phyloP scores from a whole-genome alignment of 148 eudicot genomes.

The Rhododendron williamsianum region DNA sequence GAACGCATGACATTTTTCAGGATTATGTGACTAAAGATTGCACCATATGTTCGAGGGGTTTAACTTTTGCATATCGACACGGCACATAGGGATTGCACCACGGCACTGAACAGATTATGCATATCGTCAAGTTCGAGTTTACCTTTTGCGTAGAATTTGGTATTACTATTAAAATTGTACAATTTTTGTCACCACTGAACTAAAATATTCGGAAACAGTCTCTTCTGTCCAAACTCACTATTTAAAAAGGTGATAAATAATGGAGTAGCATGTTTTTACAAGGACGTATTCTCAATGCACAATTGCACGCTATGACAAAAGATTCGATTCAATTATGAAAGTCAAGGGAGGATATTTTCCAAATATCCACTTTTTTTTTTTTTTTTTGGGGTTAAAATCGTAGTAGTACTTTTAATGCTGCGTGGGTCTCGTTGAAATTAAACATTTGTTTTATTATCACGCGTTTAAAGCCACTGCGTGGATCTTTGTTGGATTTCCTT shows the following conservation, averaged over 20 bases:
- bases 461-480: slow-evolving; percentile 29
- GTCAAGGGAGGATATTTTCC: background rate
- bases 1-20: too few species aligned
- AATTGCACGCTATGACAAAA: background rate
- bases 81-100: too few species aligned
- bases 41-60: too few species aligned
- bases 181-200: background rate
- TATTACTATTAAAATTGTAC: background rate
- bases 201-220: background rate
- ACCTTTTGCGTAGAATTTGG: background rate
- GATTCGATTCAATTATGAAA: background rate
- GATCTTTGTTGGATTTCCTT: background rate
- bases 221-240: too few species aligned
- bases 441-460: slow-evolving; percentile 33
- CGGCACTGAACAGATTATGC: background rate
- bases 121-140: background rate
- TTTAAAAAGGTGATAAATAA: too few species aligned
- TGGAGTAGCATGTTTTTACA: background rate
- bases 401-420: background rate
- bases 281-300: background rate
- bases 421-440: slow-evolving; percentile 21
- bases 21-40: too few species aligned
- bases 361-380: background rate
- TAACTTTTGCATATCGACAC: too few species aligned
- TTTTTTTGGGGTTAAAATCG: background rate